Base-by-base conservation (phyloP, 306 rosid genomes). In the Bauhinia variegata region DNA sequence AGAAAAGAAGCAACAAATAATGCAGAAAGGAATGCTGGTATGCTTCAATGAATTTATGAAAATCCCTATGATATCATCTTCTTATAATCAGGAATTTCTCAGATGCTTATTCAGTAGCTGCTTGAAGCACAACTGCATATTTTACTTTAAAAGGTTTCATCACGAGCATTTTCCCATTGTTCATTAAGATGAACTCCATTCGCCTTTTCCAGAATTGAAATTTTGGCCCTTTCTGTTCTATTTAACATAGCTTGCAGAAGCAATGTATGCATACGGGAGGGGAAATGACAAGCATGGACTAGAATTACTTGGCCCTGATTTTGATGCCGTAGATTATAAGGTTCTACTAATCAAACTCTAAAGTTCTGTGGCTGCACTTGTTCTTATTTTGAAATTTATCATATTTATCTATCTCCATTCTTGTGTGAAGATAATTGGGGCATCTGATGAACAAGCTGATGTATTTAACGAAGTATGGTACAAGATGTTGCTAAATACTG, bases 391-490 rank as follows among this genome's bases (percentile, higher is more conserved):
- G 14, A 10, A 23, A 11, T 71, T 78, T 34, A 54, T 30, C 30
- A 52, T 7, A 15, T 11, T 28, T 46, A 32, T 15, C 41, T 5
- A 5, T 36, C 41, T 41, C 33, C 46, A 32, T 32, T 5, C 9
- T 75, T 32, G 10, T 79, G 32, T 78, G 70, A 44, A 92, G 98
- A 71, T 76, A 28, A 84, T 92, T 12, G 97, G 98, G 6, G 98
- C 96, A 37, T 87, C 98, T 1, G 86, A 85, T 44, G 98, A 92
- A 85, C 98, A 92, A 74, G 66, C 84, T 11, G 98, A 88, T 57
- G 89, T 87, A 64, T 92, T 89, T 81, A 87, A 84, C 47, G 93
- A 89, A 71, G 88, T 89, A 37, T 89, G 96, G 93, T 92, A 86
- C 65, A 63, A 39, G 53, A 80, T 83, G 87, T 60, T 89, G 75